These are phyloP conservation scores for Aphanomyces invadans DNA, from an alignment of 352 stramenopile genomes.

Conservation along the genomic window DNA sequence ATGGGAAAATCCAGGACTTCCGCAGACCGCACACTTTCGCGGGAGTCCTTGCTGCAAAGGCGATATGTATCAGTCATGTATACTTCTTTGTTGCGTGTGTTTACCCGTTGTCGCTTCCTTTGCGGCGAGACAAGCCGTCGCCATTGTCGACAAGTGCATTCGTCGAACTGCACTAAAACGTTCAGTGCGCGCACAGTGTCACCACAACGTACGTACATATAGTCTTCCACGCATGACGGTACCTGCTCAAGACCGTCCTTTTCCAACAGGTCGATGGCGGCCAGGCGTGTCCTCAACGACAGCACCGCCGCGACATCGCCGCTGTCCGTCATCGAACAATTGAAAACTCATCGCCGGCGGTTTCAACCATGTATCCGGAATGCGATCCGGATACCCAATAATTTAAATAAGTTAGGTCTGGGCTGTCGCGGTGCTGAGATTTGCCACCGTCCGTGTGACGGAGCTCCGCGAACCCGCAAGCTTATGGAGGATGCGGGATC, in stretches of 20 bases:
- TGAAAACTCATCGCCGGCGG: no score
- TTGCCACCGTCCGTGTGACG: not conserved
- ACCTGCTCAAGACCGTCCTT: not conserved
- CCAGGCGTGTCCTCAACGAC: conserved; percentile 1
- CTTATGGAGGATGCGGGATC: not conserved
- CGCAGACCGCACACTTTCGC: not conserved
- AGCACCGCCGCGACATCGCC: not conserved
- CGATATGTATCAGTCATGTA: not conserved
- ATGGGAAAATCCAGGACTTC: not conserved
- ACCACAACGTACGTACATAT: not conserved
- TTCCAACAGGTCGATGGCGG: conserved; percentile 14
- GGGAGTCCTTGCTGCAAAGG: not conserved
- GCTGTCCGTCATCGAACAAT: not conserved
- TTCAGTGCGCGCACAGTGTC: no score
- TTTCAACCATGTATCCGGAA: no score
- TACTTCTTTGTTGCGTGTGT: not conserved
- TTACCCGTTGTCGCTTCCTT: not conserved
- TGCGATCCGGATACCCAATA: not conserved
- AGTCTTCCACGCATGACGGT: not conserved
- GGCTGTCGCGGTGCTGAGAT: no score
- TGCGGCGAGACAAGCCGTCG: not conserved
- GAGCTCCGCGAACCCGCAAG: not conserved
- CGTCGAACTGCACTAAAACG: no score
- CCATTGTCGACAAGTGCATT: no score
- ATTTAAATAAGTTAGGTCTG: not conserved